These are phyloP conservation scores for Termitomyces sp. DNA, from an alignment of 1,284 basidiomycete genomes.

Conservation along the genomic window DNA sequence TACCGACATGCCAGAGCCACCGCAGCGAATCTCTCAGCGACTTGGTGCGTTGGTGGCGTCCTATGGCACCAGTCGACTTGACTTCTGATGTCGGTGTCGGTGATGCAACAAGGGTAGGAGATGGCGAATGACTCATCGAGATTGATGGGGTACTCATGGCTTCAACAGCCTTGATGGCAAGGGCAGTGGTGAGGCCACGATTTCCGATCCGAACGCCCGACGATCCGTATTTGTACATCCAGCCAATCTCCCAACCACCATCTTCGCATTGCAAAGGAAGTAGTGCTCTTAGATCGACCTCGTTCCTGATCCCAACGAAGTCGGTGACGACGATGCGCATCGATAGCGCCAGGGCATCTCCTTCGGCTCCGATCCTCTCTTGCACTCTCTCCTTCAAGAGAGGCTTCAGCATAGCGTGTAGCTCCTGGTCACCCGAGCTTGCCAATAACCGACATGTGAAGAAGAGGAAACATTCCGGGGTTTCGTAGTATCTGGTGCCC, in stretches of 20 bases:
- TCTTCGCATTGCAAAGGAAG: constrained; percentile 42
- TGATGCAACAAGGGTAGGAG: constrained; percentile 15
- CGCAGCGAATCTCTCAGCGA: constrained; percentile 22
- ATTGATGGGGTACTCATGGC: constrained; percentile 13
- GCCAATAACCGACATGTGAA: constrained; percentile 46
- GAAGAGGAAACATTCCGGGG: constrained; percentile 49
- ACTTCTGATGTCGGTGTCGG: constrained; percentile 8
- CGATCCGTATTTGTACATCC: constrained; percentile 45
- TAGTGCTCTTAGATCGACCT: constrained; percentile 37
- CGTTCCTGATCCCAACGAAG: constrained; percentile 35
- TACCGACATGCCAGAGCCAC: constrained; percentile 21
- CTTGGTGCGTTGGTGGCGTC: constrained; percentile 13
- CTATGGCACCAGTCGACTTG: neutral
- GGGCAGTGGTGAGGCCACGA: constrained; percentile 35
- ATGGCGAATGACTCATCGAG: constrained; percentile 6
- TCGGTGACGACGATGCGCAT: constrained; percentile 45
- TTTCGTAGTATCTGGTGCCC: constrained; percentile 53
- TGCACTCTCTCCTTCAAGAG: constrained; percentile 39
- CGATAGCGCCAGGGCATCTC: constrained; percentile 40
- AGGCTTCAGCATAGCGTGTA: constrained; percentile 32
- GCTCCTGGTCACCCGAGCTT: constrained; percentile 26
- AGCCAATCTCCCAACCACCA: constrained; percentile 45
- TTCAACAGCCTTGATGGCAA: constrained; percentile 26
- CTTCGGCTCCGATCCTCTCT: constrained; percentile 47
- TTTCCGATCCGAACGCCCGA: constrained; percentile 43